Base-by-base conservation (phyloP, 2,329 filamentous ascomycete species). In the Hymenoscyphus occultus region DNA sequence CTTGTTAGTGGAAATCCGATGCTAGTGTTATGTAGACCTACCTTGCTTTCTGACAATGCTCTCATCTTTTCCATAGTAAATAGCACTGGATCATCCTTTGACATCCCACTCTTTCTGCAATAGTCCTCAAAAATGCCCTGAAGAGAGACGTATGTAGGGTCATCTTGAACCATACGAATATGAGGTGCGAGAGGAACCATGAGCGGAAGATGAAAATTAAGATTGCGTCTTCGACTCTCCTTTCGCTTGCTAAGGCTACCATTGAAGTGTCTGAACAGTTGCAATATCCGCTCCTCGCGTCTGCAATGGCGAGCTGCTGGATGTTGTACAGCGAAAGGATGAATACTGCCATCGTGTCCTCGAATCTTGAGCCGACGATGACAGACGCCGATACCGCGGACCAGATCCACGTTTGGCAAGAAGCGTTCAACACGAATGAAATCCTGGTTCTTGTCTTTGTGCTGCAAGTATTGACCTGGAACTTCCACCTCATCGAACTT, bases 401-500 rank as follows among this genome's bases (percentile, higher is more conserved):
- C 91, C 61, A 98, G 84, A 72, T 99, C 94, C 22, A 99, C 93
- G 70, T 95, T 91, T 10, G 96, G 93, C 72, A 99, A 80, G 85
- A 99, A 99, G 31, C 94, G 90, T 77, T 99, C 96, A 70, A 99
- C 98, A 57, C 93, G 90, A 70, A 99, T 90, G 76, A 99, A 99
- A 77, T 99, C 95, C 73, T 96, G 93, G 77, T 99, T 99, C 85
- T 98, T 99, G 74, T 99, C 96, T 77, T 95, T 96, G 80, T 97
- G 95, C 75, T 96, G 89, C 68, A 97, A 81, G 77, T 99, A 99
- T 76, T 99, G 95, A 0, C 95, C 95, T 2, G 96, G 96, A 42
- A 99, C 88, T 78, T 99, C 95, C 13, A 99, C 94, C 73, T 99
- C 96, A 74, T 99, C 95, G 71, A 99, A 97, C 77, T 97, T 98